Evolutionary conservation across 202 grass and related monocot species (phyloP), one percentile per base, ranked within the genome.

Genomic region (Panicum virgatum): DNA sequence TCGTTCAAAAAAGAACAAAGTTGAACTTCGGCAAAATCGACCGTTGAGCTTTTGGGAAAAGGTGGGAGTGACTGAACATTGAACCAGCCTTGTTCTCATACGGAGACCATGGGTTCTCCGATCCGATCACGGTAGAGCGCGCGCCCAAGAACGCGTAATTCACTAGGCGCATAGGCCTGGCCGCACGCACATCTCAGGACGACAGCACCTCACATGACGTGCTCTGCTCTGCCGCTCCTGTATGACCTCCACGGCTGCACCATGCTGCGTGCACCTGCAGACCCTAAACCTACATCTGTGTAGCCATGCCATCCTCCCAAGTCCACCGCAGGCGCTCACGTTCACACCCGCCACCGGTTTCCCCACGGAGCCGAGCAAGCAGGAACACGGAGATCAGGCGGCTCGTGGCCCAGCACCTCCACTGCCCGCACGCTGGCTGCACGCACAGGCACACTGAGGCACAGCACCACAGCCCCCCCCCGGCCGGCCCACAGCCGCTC

Each of bases 271-370:
- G 82, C 75, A 52, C 45, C 26, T 51, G 69, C 22, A 12, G 51
- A 26, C 50, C 39, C 6, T 13, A 6, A 45, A 46, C 34, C 72
- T 39, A 75, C 7, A 54, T 38, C 30, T 38, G 20, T 26, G 32
- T 34, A 78, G 45, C 50, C 67, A n/a, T 46, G 45, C 50, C 67
- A n/a, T 46, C 15, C 50, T 16, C 51, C 9, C 62, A 0, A 81
- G 78, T 69, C 73, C 2, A 40, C 79, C 20, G 0, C 63, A 54
- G 23, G 76, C 12, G 25, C 18, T 22, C 69, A 46, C 27, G 26
- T 88, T 75, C 86, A 88, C 81, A 88, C 52, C 0, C 2, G 30
- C 75, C 29, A 45, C 77, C 69, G 38, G 60, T 29, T 80, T 34
- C 32, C 32, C 23, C 1, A 18, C 9, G 16, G 44, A 48, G 4